Base-by-base conservation (phyloP, 2,329 filamentous ascomycete species). In the Pseudogymnoascus sp. region DNA sequence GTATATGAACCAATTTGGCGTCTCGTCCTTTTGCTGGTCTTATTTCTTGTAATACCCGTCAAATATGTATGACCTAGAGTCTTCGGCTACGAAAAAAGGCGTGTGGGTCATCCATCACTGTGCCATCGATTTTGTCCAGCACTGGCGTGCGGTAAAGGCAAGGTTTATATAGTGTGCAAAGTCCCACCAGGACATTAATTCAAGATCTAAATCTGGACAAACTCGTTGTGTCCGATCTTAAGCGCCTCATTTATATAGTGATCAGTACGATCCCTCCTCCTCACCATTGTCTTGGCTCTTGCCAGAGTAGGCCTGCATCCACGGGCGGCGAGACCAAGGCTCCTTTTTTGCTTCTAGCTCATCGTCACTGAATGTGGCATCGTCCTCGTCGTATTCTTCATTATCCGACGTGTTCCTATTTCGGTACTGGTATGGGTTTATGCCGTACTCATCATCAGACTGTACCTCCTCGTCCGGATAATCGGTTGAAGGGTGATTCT, bases 391-490 rank as follows among this genome's bases (percentile, higher is more conserved):
- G 48, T 66, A 71, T 39, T 72, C 71, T 36, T 73, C 70, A 0
- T 68, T 61, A 64, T 73, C 71, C 10, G 69, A 71, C 6, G 69
- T 65, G 59, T 70, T 70, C 10, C 64, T 63, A 13, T 76, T 82
- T 44, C 79, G 78, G 69, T 81, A 86, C 35, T 76, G 73, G 70
- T 86, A 86, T 1, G 83, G 72, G 61, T 84, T 80, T 8, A 78
- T 76, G 44, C 79, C 82, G 65, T 80, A 83, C 71, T 88, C 85
- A 66, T 89, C 86, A 67, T 91, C 88, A 13, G 84, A 87, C 48
- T 84, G 86, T 12, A 91, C 81, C 71, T 92, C 89, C 61, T 92
- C 89, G 65, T 92, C 89, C 0, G 89, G 89, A 67, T 92, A 92
- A 71, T 92, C 89, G 61, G 88, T 87, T 3, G 86, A 85, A 70